phyloP scores from a whole-genome alignment of 805 yeast species.

The Suhomyces pyralidae region DNA sequence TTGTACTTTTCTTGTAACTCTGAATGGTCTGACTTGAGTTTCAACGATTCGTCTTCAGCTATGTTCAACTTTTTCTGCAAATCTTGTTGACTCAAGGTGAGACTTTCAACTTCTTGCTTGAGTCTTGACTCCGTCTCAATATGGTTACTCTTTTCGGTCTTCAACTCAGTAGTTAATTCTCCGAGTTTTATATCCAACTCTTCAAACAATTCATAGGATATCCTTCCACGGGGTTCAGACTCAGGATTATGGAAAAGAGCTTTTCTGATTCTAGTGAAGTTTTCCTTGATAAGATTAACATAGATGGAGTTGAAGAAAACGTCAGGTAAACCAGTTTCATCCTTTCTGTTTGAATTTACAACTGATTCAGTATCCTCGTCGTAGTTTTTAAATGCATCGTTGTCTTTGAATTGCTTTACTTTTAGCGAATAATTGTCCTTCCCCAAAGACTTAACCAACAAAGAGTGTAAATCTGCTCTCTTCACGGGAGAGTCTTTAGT shows the following conservation, averaged over 20 bases:
- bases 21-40: slow-evolving; percentile 19
- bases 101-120: slow-evolving; percentile 13
- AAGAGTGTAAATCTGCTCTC: slow-evolving; percentile 56
- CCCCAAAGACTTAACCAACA: slow-evolving; percentile 73
- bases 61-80: slow-evolving; percentile 11
- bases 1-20: slow-evolving; percentile 18
- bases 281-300: slow-evolving; percentile 64
- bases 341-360: slow-evolving; percentile 52
- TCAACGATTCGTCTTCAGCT: slow-evolving; percentile 31
- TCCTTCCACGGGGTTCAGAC: slow-evolving; percentile 62
- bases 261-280: slow-evolving; percentile 60
- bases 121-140: slow-evolving; percentile 17
- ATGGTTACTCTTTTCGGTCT: slow-evolving; percentile 18
- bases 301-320: slow-evolving; percentile 69
- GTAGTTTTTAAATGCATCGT: slow-evolving; percentile 51
- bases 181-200: slow-evolving; percentile 39
- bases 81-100: slow-evolving; percentile 16
- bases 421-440: slow-evolving; percentile 73
- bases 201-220: slow-evolving; percentile 61
- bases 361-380: slow-evolving; percentile 41
- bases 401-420: slow-evolving; percentile 68
- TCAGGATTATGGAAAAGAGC: slow-evolving; percentile 74
- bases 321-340: slow-evolving; percentile 83
- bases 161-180: slow-evolving; percentile 21
- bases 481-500: slow-evolving; percentile 58